Evolutionary conservation across 768 basidiomycete species (phyloP), one percentile per base, ranked within the genome.

Genomic region (Dioszegia aurantiaca): DNA sequence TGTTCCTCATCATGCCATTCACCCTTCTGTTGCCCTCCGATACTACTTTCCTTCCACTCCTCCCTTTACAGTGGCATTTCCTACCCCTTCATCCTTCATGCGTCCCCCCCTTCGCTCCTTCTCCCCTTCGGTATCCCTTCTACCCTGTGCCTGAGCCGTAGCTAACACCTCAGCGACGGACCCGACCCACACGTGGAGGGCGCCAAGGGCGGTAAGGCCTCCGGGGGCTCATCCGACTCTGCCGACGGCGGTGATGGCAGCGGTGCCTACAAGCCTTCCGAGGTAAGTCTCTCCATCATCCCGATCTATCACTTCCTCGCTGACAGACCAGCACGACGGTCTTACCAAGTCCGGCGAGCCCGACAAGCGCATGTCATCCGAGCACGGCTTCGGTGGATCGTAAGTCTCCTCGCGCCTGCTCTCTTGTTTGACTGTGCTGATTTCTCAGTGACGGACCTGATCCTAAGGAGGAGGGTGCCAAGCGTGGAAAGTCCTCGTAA

Each of bases 371-470:
- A 67, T 67, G 45, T 62, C 59, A 36, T 63, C 63, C 41, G 76
- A 76, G 55, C 77, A 77, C 67, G 77, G 77, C 26, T 77, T 77
- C 61, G 76, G 76, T 55, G 74, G 73, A 58, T 69, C 65, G 74
- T 72, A 31, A 65, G 70, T 69, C 21, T 47, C 19, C 51, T n/a
- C 12, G 31, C 31, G 16, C 40, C 4, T 16, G 24, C 21, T 41
- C 16, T 9, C 23, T 19, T 39, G 4, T 30, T 28, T 12, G 14
- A 19, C 16, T 49, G 40, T 41, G 40, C 31, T 46, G 37, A 46
- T 30, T 21, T 19, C 12, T 8, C 51, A 72, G 70, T 46, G 67
- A 69, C 54, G 70, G 72, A 58, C 72, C 72, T 24, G 72, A 74
- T 64, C 72, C 72, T 16, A 63, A 69, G 59, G 72, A 65, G 31